Evolutionary conservation across 2,329 filamentous ascomycete genomes (phyloP).

Genomic region (Aspergillus versicolor): DNA sequence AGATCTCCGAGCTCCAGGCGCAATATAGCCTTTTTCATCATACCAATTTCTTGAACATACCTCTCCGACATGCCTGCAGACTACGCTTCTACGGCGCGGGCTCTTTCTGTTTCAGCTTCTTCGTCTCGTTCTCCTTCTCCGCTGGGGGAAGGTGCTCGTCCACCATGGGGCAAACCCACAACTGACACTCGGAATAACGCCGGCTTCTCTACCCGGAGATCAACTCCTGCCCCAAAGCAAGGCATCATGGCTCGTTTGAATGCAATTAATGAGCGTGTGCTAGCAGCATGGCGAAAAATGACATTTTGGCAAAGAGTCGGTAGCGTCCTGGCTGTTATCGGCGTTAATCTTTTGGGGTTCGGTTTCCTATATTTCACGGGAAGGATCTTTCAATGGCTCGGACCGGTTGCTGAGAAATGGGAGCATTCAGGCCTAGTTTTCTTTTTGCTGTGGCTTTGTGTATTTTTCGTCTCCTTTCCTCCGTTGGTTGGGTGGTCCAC

Average conservation of each 20-base stretch:
- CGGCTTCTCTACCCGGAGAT: conserved; percentile 33
- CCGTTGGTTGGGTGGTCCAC: conserved; percentile 86
- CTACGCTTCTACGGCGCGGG: conserved; percentile 53
- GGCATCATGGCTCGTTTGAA: conserved; percentile 39
- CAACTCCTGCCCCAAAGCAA: conserved; percentile 34
- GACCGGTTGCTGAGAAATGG: conserved; percentile 74
- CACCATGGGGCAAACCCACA: conserved; percentile 53
- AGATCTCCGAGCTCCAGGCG: conserved; percentile 9
- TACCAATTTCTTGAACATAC: neutral
- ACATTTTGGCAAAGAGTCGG: conserved; percentile 60
- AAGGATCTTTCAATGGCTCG: conserved; percentile 72
- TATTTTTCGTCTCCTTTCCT: conserved; percentile 77
- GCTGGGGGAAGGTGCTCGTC: conserved; percentile 43
- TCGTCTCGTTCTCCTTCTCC: conserved; percentile 48
- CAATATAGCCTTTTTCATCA: neutral
- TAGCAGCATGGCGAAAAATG: conserved; percentile 40
- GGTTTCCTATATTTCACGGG: conserved; percentile 77
- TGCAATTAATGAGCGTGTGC: conserved; percentile 32
- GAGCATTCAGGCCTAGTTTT: conserved; percentile 69
- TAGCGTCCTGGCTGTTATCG: conserved; percentile 52
- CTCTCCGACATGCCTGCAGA: conserved; percentile 44
- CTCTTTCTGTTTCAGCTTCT: conserved; percentile 52
- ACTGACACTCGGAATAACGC: conserved; percentile 42
- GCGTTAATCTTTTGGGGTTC: conserved; percentile 58
- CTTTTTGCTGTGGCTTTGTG: conserved; percentile 71